A percentile compares a stretch with the other conserved stretches of the same genome.
Conservation (phyloP, 192 early-diverging fungal genomes). For the Coemansia sp. region DNA sequence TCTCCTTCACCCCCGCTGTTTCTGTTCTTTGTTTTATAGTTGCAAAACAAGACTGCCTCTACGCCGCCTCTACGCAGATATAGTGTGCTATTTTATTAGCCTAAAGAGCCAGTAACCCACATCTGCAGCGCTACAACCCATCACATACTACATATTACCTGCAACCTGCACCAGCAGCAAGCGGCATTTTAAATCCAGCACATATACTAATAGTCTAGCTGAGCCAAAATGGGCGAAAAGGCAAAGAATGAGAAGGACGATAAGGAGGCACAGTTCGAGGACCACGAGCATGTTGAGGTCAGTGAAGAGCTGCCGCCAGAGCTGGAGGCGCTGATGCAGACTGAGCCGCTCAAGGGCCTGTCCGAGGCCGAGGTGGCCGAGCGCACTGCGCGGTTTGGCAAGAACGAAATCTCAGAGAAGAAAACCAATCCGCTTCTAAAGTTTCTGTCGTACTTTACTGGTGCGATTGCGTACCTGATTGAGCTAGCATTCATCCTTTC, state of each 20-base stretch:
- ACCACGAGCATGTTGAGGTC: constrained; percentile 73
- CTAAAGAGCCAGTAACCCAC: not conserved
- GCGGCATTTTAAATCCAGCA: not conserved
- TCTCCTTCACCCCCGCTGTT: not conserved
- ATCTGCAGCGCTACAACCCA: not conserved
- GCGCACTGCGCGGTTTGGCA: constrained; percentile 73
- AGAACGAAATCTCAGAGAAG: constrained; percentile 79
- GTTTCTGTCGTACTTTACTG: constrained; percentile 84
- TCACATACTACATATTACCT: not conserved
- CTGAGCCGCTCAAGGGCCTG: constrained; percentile 77
- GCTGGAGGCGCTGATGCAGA: constrained; percentile 78
- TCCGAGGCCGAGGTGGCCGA: constrained; percentile 71
- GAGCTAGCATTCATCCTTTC: constrained; percentile 86
- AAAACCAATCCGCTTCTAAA: constrained; percentile 84
- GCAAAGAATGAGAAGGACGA: constrained; percentile 33
- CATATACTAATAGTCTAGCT: not conserved
- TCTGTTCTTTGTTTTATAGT: not conserved
- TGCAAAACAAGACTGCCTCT: not conserved
- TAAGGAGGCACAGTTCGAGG: constrained; percentile 61
- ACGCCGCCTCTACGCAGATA: not conserved
- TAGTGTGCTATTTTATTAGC: constrained; percentile 5
- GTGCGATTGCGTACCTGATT: constrained; percentile 88
- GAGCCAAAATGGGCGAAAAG: constrained; percentile 1
- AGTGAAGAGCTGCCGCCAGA: constrained; percentile 79
- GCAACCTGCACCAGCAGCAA: not conserved